Conservation (phyloP, 2,329 filamentous ascomycete genomes). For the Pseudogymnoascus sp. region DNA sequence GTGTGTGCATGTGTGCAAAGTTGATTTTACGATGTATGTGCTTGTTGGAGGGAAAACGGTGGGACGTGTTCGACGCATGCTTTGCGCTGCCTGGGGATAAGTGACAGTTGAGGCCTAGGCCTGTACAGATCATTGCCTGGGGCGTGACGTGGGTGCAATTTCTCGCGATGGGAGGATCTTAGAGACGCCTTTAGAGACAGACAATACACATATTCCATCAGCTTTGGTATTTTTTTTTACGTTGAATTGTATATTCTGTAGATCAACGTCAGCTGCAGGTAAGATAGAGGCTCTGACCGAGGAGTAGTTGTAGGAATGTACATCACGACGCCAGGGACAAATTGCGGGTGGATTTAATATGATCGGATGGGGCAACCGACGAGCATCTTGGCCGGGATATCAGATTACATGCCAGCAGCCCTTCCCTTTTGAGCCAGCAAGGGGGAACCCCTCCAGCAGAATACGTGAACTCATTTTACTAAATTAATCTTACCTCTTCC, state of each 20-base stretch:
- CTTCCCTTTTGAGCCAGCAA: not conserved
- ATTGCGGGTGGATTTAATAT: conserved; percentile 6
- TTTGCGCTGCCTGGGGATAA: not conserved
- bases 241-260: not conserved
- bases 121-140: not conserved
- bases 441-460: conserved; percentile 1
- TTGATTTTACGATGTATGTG: conserved; percentile 9
- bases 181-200: not conserved
- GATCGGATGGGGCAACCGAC: conserved; percentile 4
- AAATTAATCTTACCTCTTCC: not conserved
- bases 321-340: not conserved
- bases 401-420: not conserved
- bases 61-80: not conserved
- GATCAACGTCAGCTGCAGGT: not conserved
- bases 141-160: not conserved
- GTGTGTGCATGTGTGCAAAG: conserved; percentile 6
- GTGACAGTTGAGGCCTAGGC: not conserved
- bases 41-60: conserved; percentile 7
- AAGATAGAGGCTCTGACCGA: not conserved
- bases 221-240: not conserved
- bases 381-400: not conserved
- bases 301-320: not conserved
- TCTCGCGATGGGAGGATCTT: not conserved
- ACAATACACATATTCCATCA: conserved; percentile 1
- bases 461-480: conserved; percentile 3